Base-by-base conservation (phyloP, 2,329 filamentous ascomycete species). In the Lasiodiplodia citricola region DNA sequence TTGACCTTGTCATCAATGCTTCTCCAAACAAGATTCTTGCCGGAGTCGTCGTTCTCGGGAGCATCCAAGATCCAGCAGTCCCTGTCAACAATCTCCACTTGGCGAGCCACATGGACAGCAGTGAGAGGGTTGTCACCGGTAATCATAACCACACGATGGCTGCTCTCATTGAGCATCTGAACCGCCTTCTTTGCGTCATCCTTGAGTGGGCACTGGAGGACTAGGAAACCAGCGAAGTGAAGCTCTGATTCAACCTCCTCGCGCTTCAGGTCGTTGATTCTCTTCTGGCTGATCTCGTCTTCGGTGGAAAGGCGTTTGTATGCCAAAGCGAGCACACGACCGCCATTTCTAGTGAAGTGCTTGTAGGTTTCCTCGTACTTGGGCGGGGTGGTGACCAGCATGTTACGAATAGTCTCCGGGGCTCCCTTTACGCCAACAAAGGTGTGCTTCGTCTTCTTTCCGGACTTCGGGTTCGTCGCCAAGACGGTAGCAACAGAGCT, bases 361-460 rank as follows among this genome's bases (percentile, higher is more conserved):
- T 98, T 99, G 87, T 90, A 99, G 0, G 96, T 99, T 82, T 98
- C 96, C 79, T 99, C 96, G 76, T 99, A 99, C 77, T 97, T 89
- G 1, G 89, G 86, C 8, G 96, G 96, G 11, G 93, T 88, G 41
- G 91, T 87, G 44, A 93, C 87, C 70, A 99, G 86, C 92, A 97
- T 97, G 77, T 92, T 94, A 80, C 93, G 90, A 75, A 99, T 97
- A 0, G 96, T 99, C 83, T 99, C 96, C 0, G 96, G 96, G 8
- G 96, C 96, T 78, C 96, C 96, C 83, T 99, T 99, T 72, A 98
- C 96, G 79, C 90, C 93, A 67, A 94, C 95, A 77, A 99, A 97
- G 0, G 96, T 97, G 71, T 92, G 91, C 78, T 89, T 92, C 70
- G 90, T 83, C 81, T 91, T 95, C 79, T 90, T 90, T 21, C 91